A percentile compares a stretch with the other conserved stretches of the same genome.
These are phyloP conservation scores for Phytopythium mirpurense DNA, from an alignment of 352 stramenopile species.

Conservation along the genomic window DNA sequence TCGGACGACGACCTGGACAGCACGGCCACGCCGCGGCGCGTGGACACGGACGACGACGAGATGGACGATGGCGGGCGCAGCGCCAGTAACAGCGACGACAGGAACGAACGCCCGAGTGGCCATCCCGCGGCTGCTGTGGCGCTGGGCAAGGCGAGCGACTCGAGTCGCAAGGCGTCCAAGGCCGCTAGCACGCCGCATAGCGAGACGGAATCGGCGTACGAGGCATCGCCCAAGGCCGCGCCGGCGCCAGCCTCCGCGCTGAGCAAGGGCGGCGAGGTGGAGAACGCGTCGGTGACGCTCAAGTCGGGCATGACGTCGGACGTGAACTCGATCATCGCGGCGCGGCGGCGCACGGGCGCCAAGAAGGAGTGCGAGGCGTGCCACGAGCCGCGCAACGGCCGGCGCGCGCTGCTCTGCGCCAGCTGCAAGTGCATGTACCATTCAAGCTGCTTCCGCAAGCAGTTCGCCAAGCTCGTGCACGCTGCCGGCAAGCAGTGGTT, in stretches of 20 bases:
- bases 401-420: slow-evolving; percentile 69
- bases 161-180: background rate
- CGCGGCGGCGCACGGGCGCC: slow-evolving; percentile 53
- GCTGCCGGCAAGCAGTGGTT: slow-evolving; percentile 67
- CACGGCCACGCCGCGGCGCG: slow-evolving; percentile 41
- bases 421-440: slow-evolving; percentile 85
- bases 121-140: slow-evolving; percentile 13
- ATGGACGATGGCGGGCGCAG: slow-evolving; percentile 7
- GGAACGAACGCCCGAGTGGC: slow-evolving; percentile 3
- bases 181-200: slow-evolving; percentile 1
- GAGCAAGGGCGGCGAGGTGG: slow-evolving; percentile 15
- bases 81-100: slow-evolving; percentile 2
- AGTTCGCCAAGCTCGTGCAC: slow-evolving; percentile 64
- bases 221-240: slow-evolving; percentile 14
- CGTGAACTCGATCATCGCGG: slow-evolving; percentile 61
- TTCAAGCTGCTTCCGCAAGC: slow-evolving; percentile 77
- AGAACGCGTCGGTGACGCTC: slow-evolving; percentile 23
- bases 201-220: slow-evolving; percentile 31
- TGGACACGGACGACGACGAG: slow-evolving; percentile 44
- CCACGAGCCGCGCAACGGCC: slow-evolving; percentile 65
- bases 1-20: slow-evolving; percentile 76
- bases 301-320: slow-evolving; percentile 53
- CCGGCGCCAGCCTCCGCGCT: slow-evolving; percentile 17
- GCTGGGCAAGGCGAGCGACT: background rate
- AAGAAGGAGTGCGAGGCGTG: slow-evolving; percentile 74